Percentiles rank a stretch among this genome's conserved stretches.
phyloP scores from a whole-genome alignment of 1,284 basidiomycete genomes.

The Puccinia triticina region DNA sequence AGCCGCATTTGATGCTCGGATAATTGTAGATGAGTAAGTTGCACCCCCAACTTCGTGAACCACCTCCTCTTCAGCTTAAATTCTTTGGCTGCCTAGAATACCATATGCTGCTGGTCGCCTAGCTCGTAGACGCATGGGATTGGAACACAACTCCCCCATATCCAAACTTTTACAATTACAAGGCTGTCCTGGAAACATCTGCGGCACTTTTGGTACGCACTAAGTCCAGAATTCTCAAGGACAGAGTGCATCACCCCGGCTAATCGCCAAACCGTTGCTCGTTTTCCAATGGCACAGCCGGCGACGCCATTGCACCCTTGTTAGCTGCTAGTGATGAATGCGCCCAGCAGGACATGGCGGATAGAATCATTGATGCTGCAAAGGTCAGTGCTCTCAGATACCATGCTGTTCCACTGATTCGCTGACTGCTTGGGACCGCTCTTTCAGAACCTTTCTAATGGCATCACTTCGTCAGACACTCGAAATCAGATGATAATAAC shows the following conservation, averaged over 20 bases:
- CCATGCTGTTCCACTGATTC: not conserved
- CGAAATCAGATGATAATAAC: slow-evolving; percentile 31
- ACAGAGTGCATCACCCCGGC: not conserved
- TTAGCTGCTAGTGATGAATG: slow-evolving; percentile 26
- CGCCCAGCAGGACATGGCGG: slow-evolving; percentile 44
- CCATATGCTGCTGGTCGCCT: not conserved
- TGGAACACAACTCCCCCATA: slow-evolving; percentile 3
- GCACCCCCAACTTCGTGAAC: not conserved
- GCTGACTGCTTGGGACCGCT: not conserved
- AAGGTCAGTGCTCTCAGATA: slow-evolving; percentile 5
- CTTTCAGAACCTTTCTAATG: slow-evolving; percentile 22
- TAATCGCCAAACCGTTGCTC: not conserved
- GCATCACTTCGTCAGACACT: not conserved
- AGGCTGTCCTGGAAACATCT: slow-evolving; percentile 37
- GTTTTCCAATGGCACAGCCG: slow-evolving; percentile 5
- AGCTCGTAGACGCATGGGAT: slow-evolving; percentile 7
- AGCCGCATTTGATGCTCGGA: not conserved
- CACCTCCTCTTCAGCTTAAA: not conserved
- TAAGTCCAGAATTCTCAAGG: too few relatives aligned
- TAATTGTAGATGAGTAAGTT: slow-evolving; percentile 15
- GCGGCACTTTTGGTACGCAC: slow-evolving; percentile 28
- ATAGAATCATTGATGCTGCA: slow-evolving; percentile 42
- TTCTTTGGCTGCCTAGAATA: not conserved
- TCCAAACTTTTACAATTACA: not conserved
- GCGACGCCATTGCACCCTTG: slow-evolving; percentile 33